A percentile compares a stretch with the other conserved stretches of the same genome.
Evolutionary conservation across 352 stramenopile species (phyloP).

Genomic region (Phytopythium boreale): DNA sequence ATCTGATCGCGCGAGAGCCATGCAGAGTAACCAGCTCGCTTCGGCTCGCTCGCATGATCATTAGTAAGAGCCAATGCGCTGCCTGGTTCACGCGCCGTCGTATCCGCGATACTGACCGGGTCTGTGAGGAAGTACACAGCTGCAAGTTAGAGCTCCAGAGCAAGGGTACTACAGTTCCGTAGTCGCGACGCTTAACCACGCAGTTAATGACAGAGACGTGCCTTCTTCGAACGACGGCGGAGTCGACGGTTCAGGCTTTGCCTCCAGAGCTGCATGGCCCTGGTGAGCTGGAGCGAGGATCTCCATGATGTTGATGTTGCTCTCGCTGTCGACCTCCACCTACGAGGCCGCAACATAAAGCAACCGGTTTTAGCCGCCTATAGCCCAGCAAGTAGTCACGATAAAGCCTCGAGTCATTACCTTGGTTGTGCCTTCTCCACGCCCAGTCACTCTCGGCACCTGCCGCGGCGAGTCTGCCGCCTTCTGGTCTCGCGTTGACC

Average conservation of each 20-base stretch:
- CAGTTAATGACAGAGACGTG: neutral
- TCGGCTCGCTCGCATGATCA: neutral
- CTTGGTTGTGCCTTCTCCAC: neutral
- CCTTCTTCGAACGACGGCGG: neutral
- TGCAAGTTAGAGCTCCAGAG: neutral
- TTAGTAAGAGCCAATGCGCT: neutral
- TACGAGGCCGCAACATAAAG: neutral
- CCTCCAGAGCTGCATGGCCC: too few species aligned
- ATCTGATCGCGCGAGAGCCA: constrained; percentile 4
- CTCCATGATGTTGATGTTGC: constrained; percentile 26
- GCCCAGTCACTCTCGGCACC: neutral
- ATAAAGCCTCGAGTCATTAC: neutral
- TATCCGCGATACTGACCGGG: neutral
- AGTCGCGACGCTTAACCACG: neutral
- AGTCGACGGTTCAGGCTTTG: neutral
- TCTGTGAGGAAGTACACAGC: neutral
- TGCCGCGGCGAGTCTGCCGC: neutral
- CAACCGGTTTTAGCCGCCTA: neutral
- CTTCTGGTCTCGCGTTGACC: too few species aligned
- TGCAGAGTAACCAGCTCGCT: neutral
- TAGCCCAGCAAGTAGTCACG: neutral
- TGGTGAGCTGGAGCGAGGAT: constrained; percentile 4
- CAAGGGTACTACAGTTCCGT: neutral
- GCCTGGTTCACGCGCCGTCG: neutral
- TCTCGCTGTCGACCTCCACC: constrained; percentile 1